A percentile compares a stretch with the other conserved stretches of the same genome.
phyloP scores from a whole-genome alignment of 2,329 filamentous ascomycete species.

The Alternaria gansuensis region DNA sequence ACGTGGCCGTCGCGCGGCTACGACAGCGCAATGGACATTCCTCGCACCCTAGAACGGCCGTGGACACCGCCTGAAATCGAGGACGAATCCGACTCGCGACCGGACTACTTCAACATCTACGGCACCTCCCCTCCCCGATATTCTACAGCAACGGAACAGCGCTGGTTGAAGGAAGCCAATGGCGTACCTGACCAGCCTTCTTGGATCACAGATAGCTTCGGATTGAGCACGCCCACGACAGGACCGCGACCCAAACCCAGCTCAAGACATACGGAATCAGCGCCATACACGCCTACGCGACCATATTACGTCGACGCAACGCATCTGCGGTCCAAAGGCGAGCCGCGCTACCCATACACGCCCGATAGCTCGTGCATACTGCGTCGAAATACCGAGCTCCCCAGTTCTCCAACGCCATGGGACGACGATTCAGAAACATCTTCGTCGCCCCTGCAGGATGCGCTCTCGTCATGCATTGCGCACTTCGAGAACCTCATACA shows the following conservation, averaged over 20 bases:
- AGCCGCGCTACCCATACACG: constrained; percentile 45
- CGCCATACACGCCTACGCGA: constrained; percentile 35
- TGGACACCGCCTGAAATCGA: constrained; percentile 47
- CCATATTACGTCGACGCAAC: constrained; percentile 22
- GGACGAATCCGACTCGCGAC: constrained; percentile 20
- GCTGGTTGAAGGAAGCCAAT: constrained; percentile 13
- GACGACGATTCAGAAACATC: constrained; percentile 30
- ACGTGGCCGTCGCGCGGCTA: constrained; percentile 25
- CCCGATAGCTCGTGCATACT: constrained; percentile 43
- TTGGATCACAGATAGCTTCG: constrained; percentile 11
- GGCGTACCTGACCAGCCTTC: constrained; percentile 5
- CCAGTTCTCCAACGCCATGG: constrained; percentile 40
- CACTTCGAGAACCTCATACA: constrained; percentile 46
- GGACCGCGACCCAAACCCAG: constrained; percentile 28
- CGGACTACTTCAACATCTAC: constrained; percentile 38
- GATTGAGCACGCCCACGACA: constrained; percentile 26
- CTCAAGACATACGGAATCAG: constrained; percentile 28
- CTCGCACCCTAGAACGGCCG: constrained; percentile 35
- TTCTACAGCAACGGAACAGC: constrained; percentile 22
- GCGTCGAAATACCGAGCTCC: constrained; percentile 25
- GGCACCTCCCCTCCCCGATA: constrained; percentile 21
- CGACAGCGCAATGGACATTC: constrained; percentile 34
- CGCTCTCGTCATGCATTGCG: constrained; percentile 44
- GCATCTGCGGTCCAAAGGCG: constrained; percentile 16
- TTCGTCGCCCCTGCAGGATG: constrained; percentile 42